A percentile compares a stretch with the other conserved stretches of the same genome.
phyloP scores from a whole-genome alignment of 2,329 filamentous ascomycete species.

The Dryadomyces sulphureus region DNA sequence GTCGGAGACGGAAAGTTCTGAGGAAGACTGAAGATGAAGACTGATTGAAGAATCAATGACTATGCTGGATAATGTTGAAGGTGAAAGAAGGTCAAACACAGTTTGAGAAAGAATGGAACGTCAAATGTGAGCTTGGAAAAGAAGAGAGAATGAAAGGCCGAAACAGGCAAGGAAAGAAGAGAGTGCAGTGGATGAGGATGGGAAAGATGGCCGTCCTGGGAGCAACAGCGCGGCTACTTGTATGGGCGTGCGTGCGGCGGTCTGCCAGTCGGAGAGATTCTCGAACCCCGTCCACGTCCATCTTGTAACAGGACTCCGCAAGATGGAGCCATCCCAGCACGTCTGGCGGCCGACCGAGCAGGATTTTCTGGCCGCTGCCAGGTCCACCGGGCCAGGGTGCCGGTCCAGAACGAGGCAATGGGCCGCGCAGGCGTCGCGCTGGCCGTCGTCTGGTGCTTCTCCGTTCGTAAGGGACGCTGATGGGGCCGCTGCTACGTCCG shows the following conservation, averaged over 20 bases:
- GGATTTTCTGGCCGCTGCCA: too few relatives aligned
- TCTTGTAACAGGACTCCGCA: too few relatives aligned
- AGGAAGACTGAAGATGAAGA: background rate
- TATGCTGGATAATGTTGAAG: background rate
- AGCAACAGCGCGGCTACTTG: background rate
- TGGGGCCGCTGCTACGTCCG: too few relatives aligned
- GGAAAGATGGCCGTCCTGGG: background rate
- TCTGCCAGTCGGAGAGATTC: too few relatives aligned
- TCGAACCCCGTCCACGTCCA: too few relatives aligned
- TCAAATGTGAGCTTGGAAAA: conserved; percentile 2
- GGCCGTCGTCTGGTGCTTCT: too few relatives aligned
- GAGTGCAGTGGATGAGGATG: background rate
- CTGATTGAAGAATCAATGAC: background rate
- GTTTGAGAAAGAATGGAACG: conserved; percentile 7
- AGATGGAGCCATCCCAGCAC: too few relatives aligned
- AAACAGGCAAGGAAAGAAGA: background rate
- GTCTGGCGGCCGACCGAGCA: too few relatives aligned
- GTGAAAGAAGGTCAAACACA: background rate
- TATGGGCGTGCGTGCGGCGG: background rate
- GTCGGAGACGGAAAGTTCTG: background rate
- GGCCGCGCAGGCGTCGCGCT: too few relatives aligned
- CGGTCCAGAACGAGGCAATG: too few relatives aligned
- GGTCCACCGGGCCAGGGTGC: too few relatives aligned
- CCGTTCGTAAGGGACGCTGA: too few relatives aligned
- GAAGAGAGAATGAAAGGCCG: background rate